Evolutionary conservation across 768 basidiomycete species (phyloP), one percentile per base, ranked within the genome.

Genomic region (Lactifluus piperatus): DNA sequence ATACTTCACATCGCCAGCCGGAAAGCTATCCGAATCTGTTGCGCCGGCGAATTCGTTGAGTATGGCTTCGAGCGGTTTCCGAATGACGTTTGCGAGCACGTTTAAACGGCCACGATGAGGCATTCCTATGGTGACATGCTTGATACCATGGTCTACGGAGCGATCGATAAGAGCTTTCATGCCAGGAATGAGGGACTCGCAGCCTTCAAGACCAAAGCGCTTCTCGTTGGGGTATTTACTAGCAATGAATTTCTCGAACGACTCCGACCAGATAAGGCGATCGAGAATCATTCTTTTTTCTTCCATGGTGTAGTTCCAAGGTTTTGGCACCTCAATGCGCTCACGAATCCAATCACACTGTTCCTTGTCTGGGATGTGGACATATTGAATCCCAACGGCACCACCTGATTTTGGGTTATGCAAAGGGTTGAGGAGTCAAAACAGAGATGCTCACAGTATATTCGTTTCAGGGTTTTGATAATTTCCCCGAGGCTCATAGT

Each of bases 81-180:
- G 87, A 67, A 99, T 94, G 71, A 99, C 97, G 72, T 99, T 99
- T 63, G 86, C 95, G 65, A 99, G 81, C 44, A 99, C 94, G 69
- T 99, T 99, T 62, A 99, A 82, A 69, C 97, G 90, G 54, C 97
- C 97, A 72, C 97, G 93, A 77, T 99, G 97, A 24, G 97, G 94
- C 97, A 99, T 99, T 67, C 97, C 97, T 50, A 98, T 92, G 53
- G 94, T 95, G 72, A 98, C 86, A 68, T 92, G 83, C 74, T 95
- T 95, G 67, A 97, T 86, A 51, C 97, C 97, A 64, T 88, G 80
- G 66, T 99, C 97, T 65, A 99, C 97, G 20, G 94, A 97, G 62
- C 94, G 88, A 72, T 99, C 97, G 62, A 99, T 97, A 69, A 99
- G 85, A 1, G 95, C 97, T 76, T 99, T 99, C 97, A 99, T 99